Percentiles rank a stretch among this genome's conserved stretches.
Evolutionary conservation across 345 rosid species (phyloP).

Genomic region (Corymbia maculata): DNA sequence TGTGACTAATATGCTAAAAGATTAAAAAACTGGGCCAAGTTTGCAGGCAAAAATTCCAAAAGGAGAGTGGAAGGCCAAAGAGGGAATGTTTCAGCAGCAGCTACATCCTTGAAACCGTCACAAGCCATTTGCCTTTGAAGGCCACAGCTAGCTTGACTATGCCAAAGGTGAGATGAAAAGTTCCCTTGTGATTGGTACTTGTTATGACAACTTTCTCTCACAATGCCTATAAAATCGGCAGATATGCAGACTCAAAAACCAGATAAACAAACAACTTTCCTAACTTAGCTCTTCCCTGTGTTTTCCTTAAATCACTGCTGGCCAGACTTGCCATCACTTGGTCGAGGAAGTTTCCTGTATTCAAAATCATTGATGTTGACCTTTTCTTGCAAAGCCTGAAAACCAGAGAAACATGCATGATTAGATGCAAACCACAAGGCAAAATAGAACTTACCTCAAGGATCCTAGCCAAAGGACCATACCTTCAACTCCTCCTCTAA

Average conservation of each 20-base stretch:
- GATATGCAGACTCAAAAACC: neutral
- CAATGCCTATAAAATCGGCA: neutral
- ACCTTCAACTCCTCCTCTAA: constrained; percentile 88
- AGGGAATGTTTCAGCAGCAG: neutral
- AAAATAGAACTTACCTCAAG: neutral
- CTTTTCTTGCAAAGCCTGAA: constrained; percentile 68
- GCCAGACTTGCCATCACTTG: constrained; percentile 45
- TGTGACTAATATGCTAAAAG: neutral
- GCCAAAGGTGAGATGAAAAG: neutral
- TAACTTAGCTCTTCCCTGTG: neutral
- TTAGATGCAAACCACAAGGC: neutral
- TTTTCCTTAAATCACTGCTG: neutral
- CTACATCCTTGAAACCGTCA: neutral
- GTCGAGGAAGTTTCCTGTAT: constrained; percentile 80
- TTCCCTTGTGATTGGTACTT: neutral
- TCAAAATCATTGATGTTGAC: constrained; percentile 70
- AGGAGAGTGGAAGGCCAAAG: neutral
- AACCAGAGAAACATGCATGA: neutral
- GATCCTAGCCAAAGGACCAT: neutral
- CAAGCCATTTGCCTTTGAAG: neutral
- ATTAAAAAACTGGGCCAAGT: neutral
- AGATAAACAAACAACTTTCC: neutral
- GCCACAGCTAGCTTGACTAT: neutral
- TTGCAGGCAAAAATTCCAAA: neutral
- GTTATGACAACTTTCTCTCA: neutral